Conservation (phyloP, 1,139 yeast species). For the Pichia sp. region DNA sequence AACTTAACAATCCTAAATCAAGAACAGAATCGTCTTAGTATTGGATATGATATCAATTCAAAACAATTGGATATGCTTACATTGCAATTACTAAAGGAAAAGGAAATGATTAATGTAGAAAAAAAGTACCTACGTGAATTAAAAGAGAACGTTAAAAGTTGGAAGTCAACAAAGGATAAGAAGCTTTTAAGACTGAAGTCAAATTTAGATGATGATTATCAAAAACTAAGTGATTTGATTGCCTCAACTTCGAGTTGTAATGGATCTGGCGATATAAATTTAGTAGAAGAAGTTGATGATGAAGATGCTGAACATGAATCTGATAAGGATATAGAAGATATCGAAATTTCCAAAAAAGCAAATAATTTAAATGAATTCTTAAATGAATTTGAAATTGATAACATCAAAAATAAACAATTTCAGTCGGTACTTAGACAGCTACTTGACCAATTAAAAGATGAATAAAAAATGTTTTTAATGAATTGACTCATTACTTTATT, state of each 20-base stretch:
- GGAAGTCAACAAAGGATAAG: constrained; percentile 12
- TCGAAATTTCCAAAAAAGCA: background rate
- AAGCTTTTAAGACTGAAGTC: constrained; percentile 8
- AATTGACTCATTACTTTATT: background rate
- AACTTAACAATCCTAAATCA: constrained; percentile 15
- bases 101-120: constrained; percentile 17
- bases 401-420: background rate
- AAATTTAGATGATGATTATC: constrained; percentile 1
- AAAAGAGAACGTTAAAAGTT: constrained; percentile 12
- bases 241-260: constrained; percentile 6
- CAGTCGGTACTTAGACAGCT: constrained; percentile 4
- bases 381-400: background rate
- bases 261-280: constrained; percentile 11
- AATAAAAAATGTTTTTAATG: background rate
- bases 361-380: background rate
- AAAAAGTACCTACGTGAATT: constrained; percentile 18
- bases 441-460: background rate
- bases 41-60: constrained; percentile 23
- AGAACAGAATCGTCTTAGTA: constrained; percentile 19
- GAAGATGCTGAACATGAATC: background rate
- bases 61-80: constrained; percentile 22
- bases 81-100: constrained; percentile 19
- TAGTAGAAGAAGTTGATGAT: constrained; percentile 1
- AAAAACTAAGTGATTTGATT: constrained; percentile 1
- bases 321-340: background rate